phyloP scores from a whole-genome alignment of 2,329 filamentous ascomycete genomes.

The Trichoderma lentiforme region DNA sequence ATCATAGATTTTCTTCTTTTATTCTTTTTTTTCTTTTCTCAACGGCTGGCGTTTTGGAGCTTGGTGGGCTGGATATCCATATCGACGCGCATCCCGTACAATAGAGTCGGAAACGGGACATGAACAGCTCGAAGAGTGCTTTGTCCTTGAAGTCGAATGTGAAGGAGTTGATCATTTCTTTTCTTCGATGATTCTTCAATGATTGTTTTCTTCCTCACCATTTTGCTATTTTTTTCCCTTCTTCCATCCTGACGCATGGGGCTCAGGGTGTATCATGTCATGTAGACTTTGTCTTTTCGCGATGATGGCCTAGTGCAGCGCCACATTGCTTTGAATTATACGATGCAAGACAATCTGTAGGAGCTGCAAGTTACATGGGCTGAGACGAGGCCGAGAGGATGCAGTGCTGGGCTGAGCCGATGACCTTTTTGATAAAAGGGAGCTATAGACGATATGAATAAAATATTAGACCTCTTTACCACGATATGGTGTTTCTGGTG shows the following conservation, averaged over 20 bases:
- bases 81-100: neutral
- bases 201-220: neutral
- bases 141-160: neutral
- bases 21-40: neutral
- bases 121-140: neutral
- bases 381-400: neutral
- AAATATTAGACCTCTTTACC: neutral
- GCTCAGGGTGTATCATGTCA: conserved; percentile 1
- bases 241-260: neutral
- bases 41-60: conserved; percentile 14
- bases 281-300: conserved; percentile 9
- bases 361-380: neutral
- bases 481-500: neutral
- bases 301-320: conserved; percentile 17
- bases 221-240: neutral
- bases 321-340: conserved; percentile 7
- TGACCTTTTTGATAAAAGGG: neutral
- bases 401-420: neutral
- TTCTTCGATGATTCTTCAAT: neutral
- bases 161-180: neutral
- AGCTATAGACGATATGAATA: neutral
- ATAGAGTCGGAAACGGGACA: neutral
- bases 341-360: neutral
- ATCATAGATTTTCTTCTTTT: neutral
- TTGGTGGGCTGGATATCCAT: conserved; percentile 11